Evolutionary conservation across 345 rosid species (phyloP).

Genomic region (Erucastrum elatum): DNA sequence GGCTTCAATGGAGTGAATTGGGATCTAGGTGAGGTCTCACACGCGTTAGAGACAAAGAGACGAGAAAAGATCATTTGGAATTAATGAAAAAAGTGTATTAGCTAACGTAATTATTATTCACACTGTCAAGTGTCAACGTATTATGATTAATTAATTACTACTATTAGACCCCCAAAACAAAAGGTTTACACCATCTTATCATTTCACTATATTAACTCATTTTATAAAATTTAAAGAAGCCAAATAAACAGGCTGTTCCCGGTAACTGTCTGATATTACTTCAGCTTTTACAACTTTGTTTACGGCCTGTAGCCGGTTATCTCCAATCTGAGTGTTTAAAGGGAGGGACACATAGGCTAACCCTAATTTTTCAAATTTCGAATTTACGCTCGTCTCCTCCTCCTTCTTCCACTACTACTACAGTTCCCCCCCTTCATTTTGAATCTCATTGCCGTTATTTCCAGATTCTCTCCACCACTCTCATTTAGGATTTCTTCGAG

Average conservation of each 20-base stretch:
- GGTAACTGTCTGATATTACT: background rate
- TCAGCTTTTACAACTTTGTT: background rate
- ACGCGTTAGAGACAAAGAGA: background rate
- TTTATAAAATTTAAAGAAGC: too few species aligned
- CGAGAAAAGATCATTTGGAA: background rate
- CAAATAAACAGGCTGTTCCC: conserved; percentile 23
- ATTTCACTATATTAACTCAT: background rate
- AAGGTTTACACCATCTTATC: too few species aligned
- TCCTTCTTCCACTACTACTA: background rate
- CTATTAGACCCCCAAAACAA: too few species aligned
- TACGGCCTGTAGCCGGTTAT: conserved; percentile 30
- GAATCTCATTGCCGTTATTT: conserved; percentile 23
- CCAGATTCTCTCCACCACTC: background rate
- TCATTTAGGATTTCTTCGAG: background rate
- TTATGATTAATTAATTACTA: background rate
- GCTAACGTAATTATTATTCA: background rate
- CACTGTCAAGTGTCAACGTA: too few species aligned
- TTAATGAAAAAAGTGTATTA: too few species aligned
- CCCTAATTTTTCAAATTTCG: conserved; percentile 57
- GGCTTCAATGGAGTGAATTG: conserved; percentile 16
- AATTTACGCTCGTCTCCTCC: conserved; percentile 39
- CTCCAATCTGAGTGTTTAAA: background rate
- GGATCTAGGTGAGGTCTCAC: conserved; percentile 11
- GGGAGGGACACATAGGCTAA: background rate
- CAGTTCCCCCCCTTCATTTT: conserved; percentile 25